Evolutionary conservation across 1,139 yeast species (phyloP).

Genomic region (Taiozyma sp.): DNA sequence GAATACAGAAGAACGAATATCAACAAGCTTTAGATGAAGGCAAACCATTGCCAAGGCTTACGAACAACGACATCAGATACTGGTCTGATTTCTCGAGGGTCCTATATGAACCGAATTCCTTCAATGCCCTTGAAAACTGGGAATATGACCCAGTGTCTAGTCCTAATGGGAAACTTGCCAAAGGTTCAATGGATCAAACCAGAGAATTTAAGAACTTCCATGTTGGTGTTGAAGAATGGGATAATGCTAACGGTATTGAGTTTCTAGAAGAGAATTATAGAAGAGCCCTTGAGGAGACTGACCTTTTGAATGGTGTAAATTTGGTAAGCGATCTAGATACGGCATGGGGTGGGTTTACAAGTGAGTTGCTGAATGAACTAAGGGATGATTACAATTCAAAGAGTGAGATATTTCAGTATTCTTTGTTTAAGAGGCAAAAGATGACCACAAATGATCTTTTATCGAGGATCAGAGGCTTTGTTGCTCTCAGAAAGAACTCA

Average conservation of each 20-base stretch:
- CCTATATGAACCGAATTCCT: slow-evolving; percentile 58
- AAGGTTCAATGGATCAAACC: slow-evolving; percentile 12
- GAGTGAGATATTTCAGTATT: slow-evolving; percentile 55
- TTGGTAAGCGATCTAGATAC: slow-evolving; percentile 63
- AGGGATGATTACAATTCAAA: slow-evolving; percentile 74
- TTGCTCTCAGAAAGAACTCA: slow-evolving; percentile 40
- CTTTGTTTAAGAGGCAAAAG: slow-evolving; percentile 31
- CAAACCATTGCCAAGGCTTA: slow-evolving; percentile 30
- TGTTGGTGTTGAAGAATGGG: slow-evolving; percentile 47
- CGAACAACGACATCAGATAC: slow-evolving; percentile 42
- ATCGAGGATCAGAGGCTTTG: slow-evolving; percentile 43
- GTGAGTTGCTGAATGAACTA: slow-evolving; percentile 44
- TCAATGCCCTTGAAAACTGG: slow-evolving; percentile 55
- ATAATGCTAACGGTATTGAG: slow-evolving; percentile 33
- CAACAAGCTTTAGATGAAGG: slow-evolving; percentile 60
- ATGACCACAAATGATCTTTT: slow-evolving; percentile 22
- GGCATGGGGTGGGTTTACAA: slow-evolving; percentile 83
- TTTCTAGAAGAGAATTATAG: slow-evolving; percentile 59
- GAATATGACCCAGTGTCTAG: slow-evolving; percentile 35
- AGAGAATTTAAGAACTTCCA: slow-evolving; percentile 36
- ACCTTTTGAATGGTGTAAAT: slow-evolving; percentile 66
- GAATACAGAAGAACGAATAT: slow-evolving; percentile 46
- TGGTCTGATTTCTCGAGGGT: slow-evolving; percentile 85
- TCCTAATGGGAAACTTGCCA: slow-evolving; percentile 34
- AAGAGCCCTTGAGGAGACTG: slow-evolving; percentile 70